phyloP scores from a whole-genome alignment of 345 rosid genomes.

The Adansonia digitata region DNA sequence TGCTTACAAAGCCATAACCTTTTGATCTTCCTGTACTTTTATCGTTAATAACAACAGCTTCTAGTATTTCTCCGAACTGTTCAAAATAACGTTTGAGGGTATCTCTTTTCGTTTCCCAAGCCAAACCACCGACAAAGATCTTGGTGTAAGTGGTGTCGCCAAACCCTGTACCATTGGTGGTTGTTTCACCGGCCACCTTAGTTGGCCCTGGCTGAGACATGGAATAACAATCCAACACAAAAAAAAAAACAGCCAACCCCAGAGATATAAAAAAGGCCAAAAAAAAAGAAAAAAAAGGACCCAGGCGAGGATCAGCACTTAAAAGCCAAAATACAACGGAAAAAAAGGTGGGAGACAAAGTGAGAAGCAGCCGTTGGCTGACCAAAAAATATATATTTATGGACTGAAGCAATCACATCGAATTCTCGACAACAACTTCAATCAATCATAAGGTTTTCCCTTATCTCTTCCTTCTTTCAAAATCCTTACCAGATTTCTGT shows the following conservation, averaged over 20 bases:
- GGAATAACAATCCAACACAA: background rate
- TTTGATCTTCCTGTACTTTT: constrained; percentile 26
- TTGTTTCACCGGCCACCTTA: constrained; percentile 26
- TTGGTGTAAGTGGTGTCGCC: constrained; percentile 43
- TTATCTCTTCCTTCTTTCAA: background rate
- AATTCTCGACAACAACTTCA: constrained; percentile 4
- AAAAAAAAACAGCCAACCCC: background rate
- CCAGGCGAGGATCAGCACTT: constrained; percentile 2
- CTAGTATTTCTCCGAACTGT: constrained; percentile 38
- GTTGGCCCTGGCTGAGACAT: constrained; percentile 32
- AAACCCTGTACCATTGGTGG: constrained; percentile 8
- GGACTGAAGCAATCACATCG: constrained; percentile 4
- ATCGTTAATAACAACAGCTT: constrained; percentile 39
- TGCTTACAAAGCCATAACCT: constrained; percentile 38
- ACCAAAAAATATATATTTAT: background rate
- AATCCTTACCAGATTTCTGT: constrained; percentile 10
- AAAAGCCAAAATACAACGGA: background rate
- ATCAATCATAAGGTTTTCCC: background rate
- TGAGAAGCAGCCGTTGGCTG: constrained; percentile 11
- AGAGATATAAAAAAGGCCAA: too few relatives aligned
- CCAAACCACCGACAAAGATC: constrained; percentile 44
- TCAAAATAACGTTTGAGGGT: constrained; percentile 26
- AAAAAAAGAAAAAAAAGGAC: background rate
- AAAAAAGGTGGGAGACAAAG: background rate
- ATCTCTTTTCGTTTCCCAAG: constrained; percentile 38